Conservation (phyloP, 345 rosid genomes). For the Odontarrhena argentea region DNA sequence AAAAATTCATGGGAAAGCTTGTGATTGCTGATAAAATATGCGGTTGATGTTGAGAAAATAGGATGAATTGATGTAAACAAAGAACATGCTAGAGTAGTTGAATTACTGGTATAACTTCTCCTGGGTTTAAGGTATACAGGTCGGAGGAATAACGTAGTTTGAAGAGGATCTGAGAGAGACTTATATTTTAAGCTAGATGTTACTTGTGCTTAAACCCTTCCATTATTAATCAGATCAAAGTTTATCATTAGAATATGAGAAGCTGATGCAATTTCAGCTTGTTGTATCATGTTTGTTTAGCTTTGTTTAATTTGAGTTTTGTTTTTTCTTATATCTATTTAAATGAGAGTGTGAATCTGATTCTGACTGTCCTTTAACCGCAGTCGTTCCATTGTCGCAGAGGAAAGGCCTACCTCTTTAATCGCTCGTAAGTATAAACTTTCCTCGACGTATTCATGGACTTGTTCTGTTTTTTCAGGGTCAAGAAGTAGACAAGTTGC, state of each 20-base stretch:
- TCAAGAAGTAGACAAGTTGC: neutral
- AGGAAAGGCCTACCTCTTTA: conserved; percentile 88
- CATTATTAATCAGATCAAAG: neutral
- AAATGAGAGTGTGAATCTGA: conserved; percentile 1
- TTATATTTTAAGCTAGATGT: conserved; percentile 6
- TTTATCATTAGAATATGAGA: conserved; percentile 10
- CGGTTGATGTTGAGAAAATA: neutral
- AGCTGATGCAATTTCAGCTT: neutral
- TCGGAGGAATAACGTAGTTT: neutral
- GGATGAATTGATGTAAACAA: conserved; percentile 3
- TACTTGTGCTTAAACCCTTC: conserved; percentile 1
- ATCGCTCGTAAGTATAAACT: conserved; percentile 56
- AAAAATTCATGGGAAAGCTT: neutral
- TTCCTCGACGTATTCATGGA: neutral
- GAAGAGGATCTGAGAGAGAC: conserved; percentile 3
- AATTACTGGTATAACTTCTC: conserved; percentile 17
- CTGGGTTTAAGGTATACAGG: conserved; percentile 9
- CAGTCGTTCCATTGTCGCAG: conserved; percentile 73
- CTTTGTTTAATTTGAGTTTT: neutral
- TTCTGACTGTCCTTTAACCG: neutral
- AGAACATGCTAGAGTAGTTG: neutral
- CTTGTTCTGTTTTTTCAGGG: conserved; percentile 17
- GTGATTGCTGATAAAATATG: neutral
- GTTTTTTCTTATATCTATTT: neutral
- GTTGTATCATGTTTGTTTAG: neutral